Percentiles rank a stretch among this genome's conserved stretches.
Evolutionary conservation across 1,139 yeast genomes (phyloP).

Genomic region (Zygoascus sp.): DNA sequence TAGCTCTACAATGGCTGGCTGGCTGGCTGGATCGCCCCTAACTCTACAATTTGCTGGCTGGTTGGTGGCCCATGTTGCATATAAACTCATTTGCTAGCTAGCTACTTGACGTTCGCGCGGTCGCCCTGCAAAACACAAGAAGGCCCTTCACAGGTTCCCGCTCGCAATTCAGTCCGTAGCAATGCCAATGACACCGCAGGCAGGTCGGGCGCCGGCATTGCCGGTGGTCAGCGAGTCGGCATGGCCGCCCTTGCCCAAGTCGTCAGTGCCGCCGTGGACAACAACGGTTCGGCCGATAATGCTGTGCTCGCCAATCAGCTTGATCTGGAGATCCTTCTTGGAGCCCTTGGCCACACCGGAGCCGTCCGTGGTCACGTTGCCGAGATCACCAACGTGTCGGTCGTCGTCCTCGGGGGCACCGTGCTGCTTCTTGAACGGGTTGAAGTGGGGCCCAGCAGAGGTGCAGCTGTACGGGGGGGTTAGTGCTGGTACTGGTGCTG

Average conservation of each 20-base stretch:
- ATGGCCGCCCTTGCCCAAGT: conserved; percentile 93
- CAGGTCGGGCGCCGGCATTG: conserved; percentile 98
- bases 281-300: conserved; percentile 94
- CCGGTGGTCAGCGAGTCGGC: conserved; percentile 95
- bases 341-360: conserved; percentile 87
- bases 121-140: no score
- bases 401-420: conserved; percentile 88
- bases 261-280: conserved; percentile 92
- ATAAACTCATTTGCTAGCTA: not conserved
- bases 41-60: no score
- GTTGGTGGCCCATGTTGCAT: no score
- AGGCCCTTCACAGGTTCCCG: conserved; percentile 1
- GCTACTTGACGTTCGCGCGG: no score
- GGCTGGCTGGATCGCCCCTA: no score
- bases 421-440: conserved; percentile 85
- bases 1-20: no score
- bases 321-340: conserved; percentile 68
- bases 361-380: conserved; percentile 85
- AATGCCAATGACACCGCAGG: conserved; percentile 95
- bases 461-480: conserved; percentile 50
- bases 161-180: conserved; percentile 15
- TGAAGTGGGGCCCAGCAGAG: conserved; percentile 98
- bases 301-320: conserved; percentile 79
- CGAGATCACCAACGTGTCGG: conserved; percentile 97
- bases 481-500: not conserved